Base-by-base conservation (phyloP, 2,329 filamentous ascomycete species). In the Botrytis hyacinthi region DNA sequence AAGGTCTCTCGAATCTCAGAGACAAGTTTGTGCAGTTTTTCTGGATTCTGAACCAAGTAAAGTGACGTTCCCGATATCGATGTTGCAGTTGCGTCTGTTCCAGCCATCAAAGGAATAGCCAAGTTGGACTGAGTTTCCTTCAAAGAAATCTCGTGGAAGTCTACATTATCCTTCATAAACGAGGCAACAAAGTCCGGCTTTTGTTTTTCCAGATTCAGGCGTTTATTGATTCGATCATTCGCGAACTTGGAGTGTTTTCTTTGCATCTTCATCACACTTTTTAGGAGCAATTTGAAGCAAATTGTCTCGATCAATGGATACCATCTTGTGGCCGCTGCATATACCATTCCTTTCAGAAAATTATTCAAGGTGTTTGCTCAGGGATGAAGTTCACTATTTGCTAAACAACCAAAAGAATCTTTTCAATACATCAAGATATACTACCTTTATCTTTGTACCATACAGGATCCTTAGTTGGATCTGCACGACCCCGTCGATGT, bases 371-470 rank as follows among this genome's bases (percentile, higher is more conserved):
- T 68, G 16, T 51, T 37, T 4, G 37, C 18, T 32, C 65, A 51
- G 22, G 32, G 32, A 54, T 68, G 32, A 48, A 51, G n/a, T 18
- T 51, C 10, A 8, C 18, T 54, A 10, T 57, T 35, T n/a, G 32
- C 44, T 7, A 57, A 32, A 26, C 29, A 54, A 7, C 76, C 73
- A 69, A 78, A 79, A 1, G 9, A 3, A 20, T 4, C 12, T 0
- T 10, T 12, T 57, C 16, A 5, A 68, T 35, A 3, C 2, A 37
- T 40, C 4, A 22, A 35, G 9, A 12, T 0, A 32, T 0, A 18
- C 10, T 10, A 22, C 22, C 3, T 29, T 4, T 29, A 57, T 35
- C 46, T 57, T 42, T 37, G 12, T 68, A 42, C 48, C 44, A 54
- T 2, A 54, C 44, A 12, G 65, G 32, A 54, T 57, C 20, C 5